These are phyloP conservation scores for Eremochloa ophiuroides DNA, from an alignment of 176 grass and related monocot species.

Conservation along the genomic window DNA sequence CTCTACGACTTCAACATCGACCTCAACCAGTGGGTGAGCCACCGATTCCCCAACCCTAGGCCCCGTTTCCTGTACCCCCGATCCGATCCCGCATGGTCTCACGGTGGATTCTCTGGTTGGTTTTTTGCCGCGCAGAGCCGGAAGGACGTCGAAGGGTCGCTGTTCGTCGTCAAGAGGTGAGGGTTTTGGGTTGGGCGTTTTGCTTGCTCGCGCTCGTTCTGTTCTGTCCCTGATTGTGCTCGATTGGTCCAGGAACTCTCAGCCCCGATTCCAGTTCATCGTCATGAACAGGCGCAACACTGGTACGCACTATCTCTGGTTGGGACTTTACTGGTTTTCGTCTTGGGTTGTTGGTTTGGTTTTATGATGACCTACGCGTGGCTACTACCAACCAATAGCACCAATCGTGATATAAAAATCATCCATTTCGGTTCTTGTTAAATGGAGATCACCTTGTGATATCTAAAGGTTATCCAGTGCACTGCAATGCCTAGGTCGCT, in stretches of 20 bases:
- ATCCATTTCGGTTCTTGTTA: background rate
- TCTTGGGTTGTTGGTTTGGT: background rate
- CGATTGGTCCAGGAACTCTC: slow-evolving; percentile 48
- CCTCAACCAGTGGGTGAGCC: slow-evolving; percentile 76
- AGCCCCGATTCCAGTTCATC: slow-evolving; percentile 82
- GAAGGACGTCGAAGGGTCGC: slow-evolving; percentile 89
- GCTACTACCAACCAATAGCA: background rate
- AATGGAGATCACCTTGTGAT: background rate
- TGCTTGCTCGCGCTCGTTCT: background rate
- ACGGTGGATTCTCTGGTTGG: background rate
- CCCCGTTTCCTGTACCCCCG: background rate
- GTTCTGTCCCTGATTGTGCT: background rate
- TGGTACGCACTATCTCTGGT: slow-evolving; percentile 28
- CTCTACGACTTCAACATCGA: slow-evolving; percentile 96
- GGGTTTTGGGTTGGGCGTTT: slow-evolving; percentile 8
- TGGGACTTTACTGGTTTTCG: background rate
- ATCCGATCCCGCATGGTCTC: slow-evolving; percentile 1
- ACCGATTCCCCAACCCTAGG: background rate
- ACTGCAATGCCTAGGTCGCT: background rate
- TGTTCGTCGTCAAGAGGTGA: slow-evolving; percentile 96
- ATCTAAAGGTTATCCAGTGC: background rate
- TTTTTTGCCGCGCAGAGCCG: slow-evolving; percentile 55
- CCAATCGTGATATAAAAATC: background rate
- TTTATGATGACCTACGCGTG: background rate
- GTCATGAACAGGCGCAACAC: slow-evolving; percentile 86